Base-by-base conservation (phyloP, 306 rosid genomes). In the Sindora glabra region DNA sequence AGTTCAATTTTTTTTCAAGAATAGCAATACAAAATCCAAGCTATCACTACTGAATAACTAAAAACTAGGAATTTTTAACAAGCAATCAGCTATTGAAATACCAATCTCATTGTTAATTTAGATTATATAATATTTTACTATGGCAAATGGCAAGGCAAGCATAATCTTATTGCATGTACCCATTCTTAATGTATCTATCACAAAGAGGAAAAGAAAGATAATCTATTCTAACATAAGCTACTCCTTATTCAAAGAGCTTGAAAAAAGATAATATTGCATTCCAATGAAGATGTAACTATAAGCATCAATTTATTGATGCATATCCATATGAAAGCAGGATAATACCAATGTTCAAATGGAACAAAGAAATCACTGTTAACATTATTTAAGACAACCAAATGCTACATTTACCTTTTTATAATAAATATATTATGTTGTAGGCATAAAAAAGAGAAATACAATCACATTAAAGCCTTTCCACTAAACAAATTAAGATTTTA, bases 371-470 rank as follows among this genome's bases (percentile, higher is more conserved):
- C 92, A 94, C 83, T 86, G 83, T 65, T 77, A 81, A 89, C 94
- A 81, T 89, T 90, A 86, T 71, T 78, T 75, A 81, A 81, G 94
- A 82, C 97, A 80, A 89, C 95, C 89, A 79, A 87, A 76, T 83
- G 84, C 99, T 94, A 89, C 90, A 84, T 84, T 86, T 94, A 94
- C 97, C 99, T 94, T 94, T 97, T 97, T 84, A 84, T 75, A 83
- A 72, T 72, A 78, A 72, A 84, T 70, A 89, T 78, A 86, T 82
- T 74, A 84, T 84, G 95, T 82, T 96, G 75, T 87, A 75, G 92
- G 83, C 83, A 83, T 71, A 88, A 84, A 81, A 95, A 86, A 88
- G 89, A 74, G 75, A 73, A 62, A 73, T 72, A 78, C 77, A 88
- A 72, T 85, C 78, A 88, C 79, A 84, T 82, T 85, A 86, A 86